Conservation (phyloP, 2,329 filamentous ascomycete genomes). For the Xylariaceae sp. region DNA sequence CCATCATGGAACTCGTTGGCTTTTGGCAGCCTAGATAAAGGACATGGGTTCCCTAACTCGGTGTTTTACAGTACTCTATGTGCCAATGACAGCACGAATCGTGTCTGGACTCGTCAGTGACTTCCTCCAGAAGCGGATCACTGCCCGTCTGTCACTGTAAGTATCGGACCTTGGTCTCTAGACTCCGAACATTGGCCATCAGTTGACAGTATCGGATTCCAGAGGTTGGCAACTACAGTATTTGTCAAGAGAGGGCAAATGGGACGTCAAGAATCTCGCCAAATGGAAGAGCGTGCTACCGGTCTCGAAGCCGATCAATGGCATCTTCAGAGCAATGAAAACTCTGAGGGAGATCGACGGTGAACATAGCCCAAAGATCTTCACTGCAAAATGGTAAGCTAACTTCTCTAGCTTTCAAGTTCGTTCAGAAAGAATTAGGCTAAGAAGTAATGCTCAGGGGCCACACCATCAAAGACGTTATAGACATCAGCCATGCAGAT, state of each 20-base stretch:
- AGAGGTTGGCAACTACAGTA: slow-evolving; percentile 84
- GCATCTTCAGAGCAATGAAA: slow-evolving; percentile 84
- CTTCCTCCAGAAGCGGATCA: slow-evolving; percentile 73
- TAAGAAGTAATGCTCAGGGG: slow-evolving; percentile 61
- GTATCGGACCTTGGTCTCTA: slow-evolving; percentile 3
- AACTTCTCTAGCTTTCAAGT: not conserved
- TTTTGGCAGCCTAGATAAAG: no score
- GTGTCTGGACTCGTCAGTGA: slow-evolving; percentile 78
- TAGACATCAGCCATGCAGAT: slow-evolving; percentile 88
- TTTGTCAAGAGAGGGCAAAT: slow-evolving; percentile 85
- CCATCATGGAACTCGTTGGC: no score
- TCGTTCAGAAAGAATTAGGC: slow-evolving; percentile 6
- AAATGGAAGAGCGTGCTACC: slow-evolving; percentile 83
- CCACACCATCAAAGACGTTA: slow-evolving; percentile 64
- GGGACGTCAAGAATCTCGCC: slow-evolving; percentile 93
- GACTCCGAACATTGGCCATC: not conserved
- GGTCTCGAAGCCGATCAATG: slow-evolving; percentile 73
- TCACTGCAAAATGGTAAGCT: slow-evolving; percentile 43
- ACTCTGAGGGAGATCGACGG: slow-evolving; percentile 88
- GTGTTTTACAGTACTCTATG: slow-evolving; percentile 79
- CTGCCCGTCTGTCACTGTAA: slow-evolving; percentile 66
- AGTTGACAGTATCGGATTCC: slow-evolving; percentile 5
- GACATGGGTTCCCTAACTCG: no score
- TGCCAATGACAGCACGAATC: slow-evolving; percentile 68
- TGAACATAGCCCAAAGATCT: slow-evolving; percentile 69